Conservation (phyloP, 1,139 yeast species). For the Sugiyamaella sp. region DNA sequence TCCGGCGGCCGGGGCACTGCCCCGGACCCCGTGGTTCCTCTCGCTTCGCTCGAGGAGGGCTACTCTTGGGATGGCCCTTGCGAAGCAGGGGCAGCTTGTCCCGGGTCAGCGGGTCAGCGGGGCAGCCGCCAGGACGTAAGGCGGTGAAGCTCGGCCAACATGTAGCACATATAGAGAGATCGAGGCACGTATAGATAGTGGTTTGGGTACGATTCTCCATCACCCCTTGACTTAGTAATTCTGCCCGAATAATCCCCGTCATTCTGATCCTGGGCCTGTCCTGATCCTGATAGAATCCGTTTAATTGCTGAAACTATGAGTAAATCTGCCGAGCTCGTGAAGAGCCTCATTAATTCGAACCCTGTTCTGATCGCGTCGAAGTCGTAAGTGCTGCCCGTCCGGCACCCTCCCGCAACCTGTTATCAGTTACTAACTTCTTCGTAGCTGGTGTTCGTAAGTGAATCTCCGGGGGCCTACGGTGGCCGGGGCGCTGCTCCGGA, state of each 20-base stretch:
- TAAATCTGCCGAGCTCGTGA: slow-evolving; percentile 16
- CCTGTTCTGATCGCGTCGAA: slow-evolving; percentile 17
- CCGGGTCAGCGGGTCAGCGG: no score
- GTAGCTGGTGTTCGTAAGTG: slow-evolving; percentile 18
- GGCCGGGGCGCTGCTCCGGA: neutral
- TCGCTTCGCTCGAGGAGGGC: neutral
- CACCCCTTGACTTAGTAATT: no score
- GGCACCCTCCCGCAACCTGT: neutral
- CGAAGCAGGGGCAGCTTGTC: neutral
- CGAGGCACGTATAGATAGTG: no score
- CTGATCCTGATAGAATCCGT: no score
- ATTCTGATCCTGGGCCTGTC: neutral
- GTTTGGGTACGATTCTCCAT: slow-evolving; percentile 4
- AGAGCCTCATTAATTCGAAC: slow-evolving; percentile 9
- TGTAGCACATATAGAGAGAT: no score
- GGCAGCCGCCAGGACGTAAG: no score
- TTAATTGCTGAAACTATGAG: no score
- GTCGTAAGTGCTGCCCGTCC: slow-evolving; percentile 8
- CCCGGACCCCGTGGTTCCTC: slow-evolving; percentile 1
- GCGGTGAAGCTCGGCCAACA: no score
- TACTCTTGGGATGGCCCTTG: neutral
- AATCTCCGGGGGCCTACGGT: no score
- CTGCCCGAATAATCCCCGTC: neutral
- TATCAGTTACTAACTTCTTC: slow-evolving; percentile 1
- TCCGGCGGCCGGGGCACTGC: slow-evolving; percentile 5